Evolutionary conservation across 352 stramenopile species (phyloP), one percentile per base, ranked within the genome.

Genomic region (Phytophthora megakarya): DNA sequence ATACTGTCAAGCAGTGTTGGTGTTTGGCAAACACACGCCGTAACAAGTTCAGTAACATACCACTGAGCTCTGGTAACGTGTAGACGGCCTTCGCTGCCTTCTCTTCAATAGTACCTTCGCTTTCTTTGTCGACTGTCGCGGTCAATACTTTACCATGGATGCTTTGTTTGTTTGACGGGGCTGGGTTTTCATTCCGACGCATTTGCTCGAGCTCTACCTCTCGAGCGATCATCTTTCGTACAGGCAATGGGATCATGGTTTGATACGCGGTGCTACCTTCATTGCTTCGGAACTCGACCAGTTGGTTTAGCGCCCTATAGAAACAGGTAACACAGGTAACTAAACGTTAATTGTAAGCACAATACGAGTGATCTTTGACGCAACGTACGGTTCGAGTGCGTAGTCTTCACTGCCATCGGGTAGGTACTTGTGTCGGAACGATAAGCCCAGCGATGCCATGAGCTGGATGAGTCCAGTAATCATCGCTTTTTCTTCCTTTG

Each of bases 121-220:
- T 59, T 43, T 58, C 5, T 56, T 62, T 51, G 21, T 60, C 38
- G 30, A 25, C 30, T 26, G 39, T 18, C 19, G 10, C 5, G 5
- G 32, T 16, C 28, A n/a, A 12, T 45, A 1, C 26, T 39, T 71
- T 72, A 25, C 12, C 48, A 40, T 19, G 44, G 45, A n/a, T 23
- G 12, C 67, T 46, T 50, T 33, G 35, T 13, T 65, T 56, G 22
- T 43, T 62, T 10, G 33, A 65, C 18, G 49, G 21, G 1, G 26
- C 30, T 43, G 53, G 76, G 18, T 56, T 73, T 48, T 93, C 82
- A 50, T 58, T 87, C 32, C 79, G 83, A 38, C 86, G 81, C 80
- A 93, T 86, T 37, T 90, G 77, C 52, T 93, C 83, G 11, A 95
- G 67, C 47, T 93, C 83, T 21, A 95, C 83, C 61, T 95, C 84